These are phyloP conservation scores for Diaporthe ilicicola DNA, from an alignment of 2,329 filamentous ascomycete genomes.

Conservation along the genomic window DNA sequence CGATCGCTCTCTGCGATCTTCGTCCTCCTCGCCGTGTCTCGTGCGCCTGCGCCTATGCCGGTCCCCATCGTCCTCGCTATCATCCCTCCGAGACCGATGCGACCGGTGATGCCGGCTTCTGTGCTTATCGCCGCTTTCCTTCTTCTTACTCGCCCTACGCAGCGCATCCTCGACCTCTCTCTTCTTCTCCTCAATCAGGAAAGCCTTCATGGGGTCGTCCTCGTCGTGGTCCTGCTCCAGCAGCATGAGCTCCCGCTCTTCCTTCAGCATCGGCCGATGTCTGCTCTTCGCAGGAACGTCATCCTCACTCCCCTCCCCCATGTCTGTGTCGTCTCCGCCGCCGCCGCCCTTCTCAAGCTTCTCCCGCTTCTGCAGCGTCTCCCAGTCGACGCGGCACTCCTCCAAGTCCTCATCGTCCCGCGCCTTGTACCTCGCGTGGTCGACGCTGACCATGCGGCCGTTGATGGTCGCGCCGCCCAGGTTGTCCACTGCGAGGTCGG, in stretches of 20 bases:
- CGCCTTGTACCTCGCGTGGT: slow-evolving; percentile 91
- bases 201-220: slow-evolving; percentile 97
- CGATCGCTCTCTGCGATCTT: slow-evolving; percentile 43
- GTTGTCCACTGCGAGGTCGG: slow-evolving; percentile 95
- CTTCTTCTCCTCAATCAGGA: slow-evolving; percentile 88
- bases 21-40: slow-evolving; percentile 29
- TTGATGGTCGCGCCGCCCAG: slow-evolving; percentile 85
- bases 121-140: slow-evolving; percentile 55
- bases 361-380: slow-evolving; percentile 64
- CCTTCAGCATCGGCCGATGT: slow-evolving; percentile 72
- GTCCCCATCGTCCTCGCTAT: slow-evolving; percentile 35
- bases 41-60: slow-evolving; percentile 38
- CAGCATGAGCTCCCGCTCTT: slow-evolving; percentile 81
- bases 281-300: slow-evolving; percentile 50
- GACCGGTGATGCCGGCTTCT: slow-evolving; percentile 50
- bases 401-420: slow-evolving; percentile 79
- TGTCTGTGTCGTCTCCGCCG: slow-evolving; percentile 52
- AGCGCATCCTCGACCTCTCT: slow-evolving; percentile 82
- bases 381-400: slow-evolving; percentile 66
- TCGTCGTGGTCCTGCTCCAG: slow-evolving; percentile 86
- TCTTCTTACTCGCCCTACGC: slow-evolving; percentile 60
- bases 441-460: slow-evolving; percentile 83
- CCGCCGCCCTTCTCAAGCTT: slow-evolving; percentile 49
- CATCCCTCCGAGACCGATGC: slow-evolving; percentile 50
- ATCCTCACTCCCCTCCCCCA: slow-evolving; percentile 54